Base-by-base conservation (phyloP, 208 protist genomes). In the Trypanosoma platydactyli region DNA sequence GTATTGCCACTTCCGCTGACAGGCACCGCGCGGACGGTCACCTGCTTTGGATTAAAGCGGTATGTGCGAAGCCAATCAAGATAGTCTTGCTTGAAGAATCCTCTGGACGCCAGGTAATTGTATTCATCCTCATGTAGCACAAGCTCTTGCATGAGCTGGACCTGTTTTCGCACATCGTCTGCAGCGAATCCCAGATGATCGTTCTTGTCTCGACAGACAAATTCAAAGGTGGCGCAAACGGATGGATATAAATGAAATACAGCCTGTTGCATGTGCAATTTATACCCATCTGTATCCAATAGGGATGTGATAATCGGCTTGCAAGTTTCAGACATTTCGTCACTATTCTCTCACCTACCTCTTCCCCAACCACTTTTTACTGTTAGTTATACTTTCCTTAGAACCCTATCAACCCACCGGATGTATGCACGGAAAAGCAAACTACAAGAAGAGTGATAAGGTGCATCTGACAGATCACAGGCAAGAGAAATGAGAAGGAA, bases 261-360 rank as follows among this genome's bases (percentile, higher is more conserved):
- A 12, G 86, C 89, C 63, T 95, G 89, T 62, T 95, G 89, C 89
- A 95, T 95, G 75, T 95, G 86, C 55, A 95, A 66, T 64, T 95
- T 95, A 74, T 95, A 95, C 35, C 85, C 86, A 71, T 95, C 89
- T 20, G 89, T 95, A 77, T 95, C 89, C 45, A 95, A 66, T 38
- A 95, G 71, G 46, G 89, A 91, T 30, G 73, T 84, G 55, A 95
- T 90, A 50, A 95, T 88, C 0, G 86, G 86, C 12, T 50, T 49
- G 20, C 24, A 13, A n/a, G 7, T 42, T 3, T 15, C 20, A n/a
- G 22, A 25, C 57, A 58, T 64, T 51, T 54, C n/a, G 3, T 15
- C 18, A 5, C 18, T 1, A 12, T 5, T 55, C 15, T 48, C 29
- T 22, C 24, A 40, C 27, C 42, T 24, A 27, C 24, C 22, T 29